Conservation (phyloP, 805 yeast species). For the Phaffomyces thermotolerans region DNA sequence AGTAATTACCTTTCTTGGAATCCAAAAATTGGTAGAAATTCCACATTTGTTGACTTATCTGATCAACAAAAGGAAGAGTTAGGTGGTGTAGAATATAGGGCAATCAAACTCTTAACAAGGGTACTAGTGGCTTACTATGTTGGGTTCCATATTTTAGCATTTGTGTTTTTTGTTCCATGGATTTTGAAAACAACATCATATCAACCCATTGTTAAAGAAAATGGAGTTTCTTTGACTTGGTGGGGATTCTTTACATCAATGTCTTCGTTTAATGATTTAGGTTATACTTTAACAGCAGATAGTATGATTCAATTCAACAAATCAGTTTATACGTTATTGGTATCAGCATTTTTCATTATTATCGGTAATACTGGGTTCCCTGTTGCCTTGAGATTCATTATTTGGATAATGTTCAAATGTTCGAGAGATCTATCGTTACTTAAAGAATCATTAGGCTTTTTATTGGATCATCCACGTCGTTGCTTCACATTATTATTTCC, state of each 20-base stretch:
- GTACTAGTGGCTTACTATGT: constrained; percentile 61
- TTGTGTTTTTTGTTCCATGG: constrained; percentile 57
- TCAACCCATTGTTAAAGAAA: constrained; percentile 33
- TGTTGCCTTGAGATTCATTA: constrained; percentile 64
- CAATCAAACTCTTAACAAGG: constrained; percentile 67
- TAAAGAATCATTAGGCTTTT: constrained; percentile 74
- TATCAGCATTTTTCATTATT: constrained; percentile 64
- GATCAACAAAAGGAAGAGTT: constrained; percentile 85
- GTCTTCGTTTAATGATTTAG: constrained; percentile 80
- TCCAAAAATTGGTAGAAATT: constrained; percentile 90
- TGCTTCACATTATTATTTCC: constrained; percentile 93
- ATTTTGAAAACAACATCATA: constrained; percentile 37
- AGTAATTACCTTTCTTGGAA: constrained; percentile 77
- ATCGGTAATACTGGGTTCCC: constrained; percentile 97
- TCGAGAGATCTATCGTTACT: constrained; percentile 56
- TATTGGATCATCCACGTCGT: constrained; percentile 93
- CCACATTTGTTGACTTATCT: constrained; percentile 77
- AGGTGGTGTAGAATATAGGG: constrained; percentile 96
- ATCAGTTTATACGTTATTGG: constrained; percentile 57
- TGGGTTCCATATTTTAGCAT: constrained; percentile 61
- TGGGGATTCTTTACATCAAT: constrained; percentile 86
- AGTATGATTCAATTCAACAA: constrained; percentile 65
- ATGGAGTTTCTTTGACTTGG: constrained; percentile 77
- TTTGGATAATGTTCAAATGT: constrained; percentile 70
- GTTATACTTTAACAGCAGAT: constrained; percentile 72